phyloP scores from a whole-genome alignment of 495 filamentous ascomycete genomes.

The Tuber calosporum region DNA sequence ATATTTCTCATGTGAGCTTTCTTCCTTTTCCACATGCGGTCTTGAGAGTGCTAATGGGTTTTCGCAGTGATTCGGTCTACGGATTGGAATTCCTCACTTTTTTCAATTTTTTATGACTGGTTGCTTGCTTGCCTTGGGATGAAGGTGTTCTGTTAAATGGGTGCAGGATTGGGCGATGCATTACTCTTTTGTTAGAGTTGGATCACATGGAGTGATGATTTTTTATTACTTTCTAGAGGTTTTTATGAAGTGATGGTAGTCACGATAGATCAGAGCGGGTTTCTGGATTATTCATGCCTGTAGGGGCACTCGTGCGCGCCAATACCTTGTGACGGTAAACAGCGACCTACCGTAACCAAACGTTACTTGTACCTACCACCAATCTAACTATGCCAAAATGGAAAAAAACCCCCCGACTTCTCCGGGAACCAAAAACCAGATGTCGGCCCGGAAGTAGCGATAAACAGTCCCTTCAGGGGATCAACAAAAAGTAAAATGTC shows the following conservation, averaged over 20 bases:
- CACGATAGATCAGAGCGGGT: neutral
- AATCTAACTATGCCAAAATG: neutral
- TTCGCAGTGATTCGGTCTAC: neutral
- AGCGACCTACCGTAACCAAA: neutral
- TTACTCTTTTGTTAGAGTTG: neutral
- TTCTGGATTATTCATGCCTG: neutral
- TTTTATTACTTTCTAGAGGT: neutral
- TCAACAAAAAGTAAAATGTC: constrained; percentile 13
- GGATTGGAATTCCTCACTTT: neutral
- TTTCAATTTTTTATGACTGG: neutral
- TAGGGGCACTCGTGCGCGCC: neutral
- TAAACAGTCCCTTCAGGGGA: neutral
- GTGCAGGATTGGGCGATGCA: neutral
- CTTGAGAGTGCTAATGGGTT: neutral
- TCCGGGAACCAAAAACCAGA: neutral
- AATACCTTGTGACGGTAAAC: neutral
- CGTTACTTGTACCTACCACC: neutral
- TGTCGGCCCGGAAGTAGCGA: neutral
- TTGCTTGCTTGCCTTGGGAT: neutral
- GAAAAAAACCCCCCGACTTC: neutral
- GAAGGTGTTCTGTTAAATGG: neutral
- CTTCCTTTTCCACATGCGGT: neutral
- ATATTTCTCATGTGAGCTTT: constrained; percentile 67
- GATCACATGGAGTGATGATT: neutral
- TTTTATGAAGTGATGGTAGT: neutral